These are phyloP conservation scores for Solanum sparsipilum DNA, from an alignment of 257 asterid genomes.

Conservation along the genomic window DNA sequence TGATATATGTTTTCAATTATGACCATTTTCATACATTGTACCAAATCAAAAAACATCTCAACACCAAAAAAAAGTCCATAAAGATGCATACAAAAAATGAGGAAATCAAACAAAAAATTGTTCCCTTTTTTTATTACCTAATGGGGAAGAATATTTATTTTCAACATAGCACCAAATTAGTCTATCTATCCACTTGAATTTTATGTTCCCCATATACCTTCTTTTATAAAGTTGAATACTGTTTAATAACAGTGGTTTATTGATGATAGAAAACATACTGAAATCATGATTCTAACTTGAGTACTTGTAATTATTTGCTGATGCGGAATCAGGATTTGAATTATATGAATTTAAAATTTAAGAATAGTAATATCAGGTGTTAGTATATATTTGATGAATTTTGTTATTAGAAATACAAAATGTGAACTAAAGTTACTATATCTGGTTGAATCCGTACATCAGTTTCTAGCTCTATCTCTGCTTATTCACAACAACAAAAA, in stretches of 20 bases:
- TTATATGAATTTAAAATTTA: background rate
- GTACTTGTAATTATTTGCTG: background rate
- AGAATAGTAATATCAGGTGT: background rate
- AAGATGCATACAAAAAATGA: background rate
- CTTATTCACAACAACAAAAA: background rate
- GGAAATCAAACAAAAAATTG: background rate
- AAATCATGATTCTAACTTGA: background rate
- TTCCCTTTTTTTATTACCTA: background rate
- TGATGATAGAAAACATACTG: background rate
- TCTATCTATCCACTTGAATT: background rate
- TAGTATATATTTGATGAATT: background rate
- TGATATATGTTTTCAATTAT: background rate
- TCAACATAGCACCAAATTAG: background rate
- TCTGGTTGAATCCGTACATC: background rate
- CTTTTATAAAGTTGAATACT: slow-evolving; percentile 3
- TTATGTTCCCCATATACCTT: slow-evolving; percentile 1
- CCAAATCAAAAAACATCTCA: background rate
- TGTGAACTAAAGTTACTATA: background rate
- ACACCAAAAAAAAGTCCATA: background rate
- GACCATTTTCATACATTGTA: background rate
- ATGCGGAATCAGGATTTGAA: background rate
- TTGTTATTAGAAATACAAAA: background rate
- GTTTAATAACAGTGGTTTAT: background rate
- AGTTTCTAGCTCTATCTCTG: background rate
- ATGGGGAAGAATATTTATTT: background rate